Conservation (phyloP, 352 stramenopile species). For the Globisporangium alternatum region DNA sequence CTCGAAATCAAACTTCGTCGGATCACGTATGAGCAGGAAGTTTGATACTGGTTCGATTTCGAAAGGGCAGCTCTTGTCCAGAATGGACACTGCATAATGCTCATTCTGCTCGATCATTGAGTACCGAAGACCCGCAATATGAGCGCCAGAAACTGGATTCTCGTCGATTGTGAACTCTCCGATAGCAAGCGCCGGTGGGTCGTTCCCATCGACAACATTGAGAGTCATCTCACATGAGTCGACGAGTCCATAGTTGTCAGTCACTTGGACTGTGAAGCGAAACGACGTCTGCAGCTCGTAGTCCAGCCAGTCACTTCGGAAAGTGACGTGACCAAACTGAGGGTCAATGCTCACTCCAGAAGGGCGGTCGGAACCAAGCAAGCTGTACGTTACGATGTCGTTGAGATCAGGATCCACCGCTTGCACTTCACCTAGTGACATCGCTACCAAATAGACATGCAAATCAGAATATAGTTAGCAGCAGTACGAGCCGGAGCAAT, state of each 20-base stretch:
- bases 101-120: conserved; percentile 12
- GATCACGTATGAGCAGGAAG: conserved; percentile 11
- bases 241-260: conserved; percentile 16
- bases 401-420: conserved; percentile 8
- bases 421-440: background rate
- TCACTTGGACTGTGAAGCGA: conserved; percentile 22
- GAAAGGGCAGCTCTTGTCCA: conserved; percentile 24
- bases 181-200: conserved; percentile 5
- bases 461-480: background rate
- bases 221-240: conserved; percentile 8
- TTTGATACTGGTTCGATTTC: conserved; percentile 3
- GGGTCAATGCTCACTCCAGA: conserved; percentile 27
- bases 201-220: conserved; percentile 3
- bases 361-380: conserved; percentile 22
- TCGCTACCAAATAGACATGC: background rate
- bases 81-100: conserved; percentile 14
- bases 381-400: conserved; percentile 17
- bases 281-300: conserved; percentile 22
- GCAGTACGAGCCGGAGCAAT: background rate
- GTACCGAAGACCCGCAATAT: background rate
- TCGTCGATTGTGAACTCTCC: conserved; percentile 1
- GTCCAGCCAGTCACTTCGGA: conserved; percentile 30
- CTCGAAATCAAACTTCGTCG: conserved; percentile 18
- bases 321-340: conserved; percentile 18
- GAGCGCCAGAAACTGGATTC: conserved; percentile 7